Conservation (phyloP, 306 rosid genomes). For the Benincasa hispida region DNA sequence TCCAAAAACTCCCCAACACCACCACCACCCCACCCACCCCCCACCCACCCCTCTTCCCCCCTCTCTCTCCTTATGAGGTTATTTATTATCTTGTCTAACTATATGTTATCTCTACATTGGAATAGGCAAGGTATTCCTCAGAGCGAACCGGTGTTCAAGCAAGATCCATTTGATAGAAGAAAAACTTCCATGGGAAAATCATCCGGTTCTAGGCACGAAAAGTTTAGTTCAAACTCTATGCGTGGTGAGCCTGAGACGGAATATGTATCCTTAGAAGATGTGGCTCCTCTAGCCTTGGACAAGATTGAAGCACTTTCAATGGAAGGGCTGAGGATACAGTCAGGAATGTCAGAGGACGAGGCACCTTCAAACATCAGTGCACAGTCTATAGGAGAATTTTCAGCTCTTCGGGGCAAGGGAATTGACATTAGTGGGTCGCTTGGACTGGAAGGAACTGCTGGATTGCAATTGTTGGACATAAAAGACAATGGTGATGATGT, state of each 20-base stretch:
- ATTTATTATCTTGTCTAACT: conserved; percentile 9
- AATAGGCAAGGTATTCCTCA: conserved; percentile 40
- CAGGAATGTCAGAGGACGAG: conserved; percentile 66
- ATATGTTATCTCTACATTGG: conserved; percentile 9
- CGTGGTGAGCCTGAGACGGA: conserved; percentile 33
- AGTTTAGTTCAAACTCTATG: conserved; percentile 20
- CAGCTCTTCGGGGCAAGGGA: conserved; percentile 54
- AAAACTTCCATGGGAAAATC: conserved; percentile 21
- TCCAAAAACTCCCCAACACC: not conserved
- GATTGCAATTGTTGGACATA: conserved; percentile 55
- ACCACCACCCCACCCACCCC: too few species aligned
- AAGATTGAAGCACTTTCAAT: conserved; percentile 83
- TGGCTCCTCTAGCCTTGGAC: conserved; percentile 83
- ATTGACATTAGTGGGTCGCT: conserved; percentile 33
- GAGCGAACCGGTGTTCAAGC: conserved; percentile 26
- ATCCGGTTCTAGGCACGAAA: conserved; percentile 22
- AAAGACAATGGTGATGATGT: conserved; percentile 31
- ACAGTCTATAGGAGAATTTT: conserved; percentile 36
- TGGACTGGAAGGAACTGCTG: conserved; percentile 73
- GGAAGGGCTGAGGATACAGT: conserved; percentile 90
- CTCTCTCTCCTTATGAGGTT: not conserved
- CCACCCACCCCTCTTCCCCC: too few species aligned
- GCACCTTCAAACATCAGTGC: conserved; percentile 68
- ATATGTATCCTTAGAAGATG: conserved; percentile 74
- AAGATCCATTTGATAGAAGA: conserved; percentile 21